Conservation (phyloP, 257 asterid genomes). For the Vinca minor region DNA sequence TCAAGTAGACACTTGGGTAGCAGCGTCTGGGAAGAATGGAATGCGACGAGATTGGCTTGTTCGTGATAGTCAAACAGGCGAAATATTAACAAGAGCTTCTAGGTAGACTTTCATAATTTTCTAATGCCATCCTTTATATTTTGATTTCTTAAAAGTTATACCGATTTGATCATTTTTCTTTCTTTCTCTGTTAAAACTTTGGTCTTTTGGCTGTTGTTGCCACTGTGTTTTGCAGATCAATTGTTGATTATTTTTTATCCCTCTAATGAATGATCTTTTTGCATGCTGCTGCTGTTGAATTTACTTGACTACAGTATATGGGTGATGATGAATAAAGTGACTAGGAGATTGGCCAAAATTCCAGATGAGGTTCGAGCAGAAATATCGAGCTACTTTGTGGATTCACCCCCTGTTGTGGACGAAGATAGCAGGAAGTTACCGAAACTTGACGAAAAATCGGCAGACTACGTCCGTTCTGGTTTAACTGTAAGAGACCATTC, state of each 20-base stretch:
- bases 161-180: neutral
- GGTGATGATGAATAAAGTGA: conserved; percentile 98
- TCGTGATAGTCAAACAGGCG: conserved; percentile 76
- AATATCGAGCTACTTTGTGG: conserved; percentile 68
- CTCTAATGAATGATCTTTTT: conserved; percentile 2
- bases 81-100: conserved; percentile 75
- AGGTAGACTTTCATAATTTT: conserved; percentile 36
- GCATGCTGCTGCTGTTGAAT: conserved; percentile 8
- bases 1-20: conserved; percentile 96
- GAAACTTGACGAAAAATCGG: conserved; percentile 68
- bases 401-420: conserved; percentile 75
- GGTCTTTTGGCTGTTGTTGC: neutral
- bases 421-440: conserved; percentile 76
- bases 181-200: neutral
- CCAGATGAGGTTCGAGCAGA: conserved; percentile 92
- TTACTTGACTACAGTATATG: conserved; percentile 45
- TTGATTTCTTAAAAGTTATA: neutral
- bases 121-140: neutral
- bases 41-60: conserved; percentile 98
- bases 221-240: neutral
- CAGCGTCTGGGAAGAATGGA: conserved; percentile 95
- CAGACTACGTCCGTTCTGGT: conserved; percentile 59
- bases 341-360: conserved; percentile 78
- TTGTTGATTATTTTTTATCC: neutral
- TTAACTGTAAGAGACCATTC: conserved; percentile 59